Conservation (phyloP, 257 asterid species). For the Anisodus tanguticus region DNA sequence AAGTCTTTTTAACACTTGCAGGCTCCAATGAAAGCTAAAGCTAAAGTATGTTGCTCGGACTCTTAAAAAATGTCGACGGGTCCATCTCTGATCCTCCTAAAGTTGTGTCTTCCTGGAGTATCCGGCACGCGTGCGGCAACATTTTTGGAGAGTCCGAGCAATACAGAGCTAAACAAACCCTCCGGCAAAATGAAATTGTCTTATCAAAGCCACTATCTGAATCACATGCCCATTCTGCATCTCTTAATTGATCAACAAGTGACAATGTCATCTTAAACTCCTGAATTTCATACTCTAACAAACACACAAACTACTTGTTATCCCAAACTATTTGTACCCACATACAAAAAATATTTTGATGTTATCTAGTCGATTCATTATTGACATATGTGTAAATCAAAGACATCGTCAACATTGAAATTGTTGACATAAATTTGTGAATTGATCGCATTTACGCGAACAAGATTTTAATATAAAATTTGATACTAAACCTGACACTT, state of each 20-base stretch:
- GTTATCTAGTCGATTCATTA: neutral
- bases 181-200: neutral
- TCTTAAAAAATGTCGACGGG: neutral
- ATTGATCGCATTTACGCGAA: neutral
- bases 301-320: neutral
- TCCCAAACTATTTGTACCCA: neutral
- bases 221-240: neutral
- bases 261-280: neutral
- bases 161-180: neutral
- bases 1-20: neutral
- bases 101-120: too few relatives aligned
- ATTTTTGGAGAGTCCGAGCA: too few relatives aligned
- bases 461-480: too few relatives aligned
- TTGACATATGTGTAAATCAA: neutral
- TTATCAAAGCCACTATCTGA: neutral
- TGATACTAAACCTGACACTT: neutral
- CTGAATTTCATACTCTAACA: neutral
- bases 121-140: too few relatives aligned
- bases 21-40: too few relatives aligned
- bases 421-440: neutral
- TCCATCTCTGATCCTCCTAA: too few relatives aligned
- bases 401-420: neutral
- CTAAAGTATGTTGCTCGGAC: too few relatives aligned
- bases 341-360: neutral
- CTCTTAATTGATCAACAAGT: neutral